These are phyloP conservation scores for Pyrenula aspistea DNA, from an alignment of 495 filamentous ascomycete genomes.

Conservation along the genomic window DNA sequence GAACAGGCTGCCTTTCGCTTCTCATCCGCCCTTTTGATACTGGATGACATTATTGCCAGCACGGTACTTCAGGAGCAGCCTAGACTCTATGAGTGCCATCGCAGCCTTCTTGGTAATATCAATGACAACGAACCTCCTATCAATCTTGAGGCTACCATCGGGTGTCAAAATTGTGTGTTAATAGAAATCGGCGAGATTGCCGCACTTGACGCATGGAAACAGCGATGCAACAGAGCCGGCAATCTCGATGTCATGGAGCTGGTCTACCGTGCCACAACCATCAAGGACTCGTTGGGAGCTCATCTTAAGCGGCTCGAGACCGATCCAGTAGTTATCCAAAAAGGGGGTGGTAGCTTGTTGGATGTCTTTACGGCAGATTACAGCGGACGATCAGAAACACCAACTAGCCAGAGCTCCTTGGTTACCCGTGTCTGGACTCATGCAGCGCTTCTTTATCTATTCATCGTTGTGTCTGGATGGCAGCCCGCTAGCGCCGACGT, in stretches of 20 bases:
- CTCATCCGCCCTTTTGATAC: slow-evolving; percentile 32
- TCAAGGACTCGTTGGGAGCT: slow-evolving; percentile 22
- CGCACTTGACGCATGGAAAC: slow-evolving; percentile 37
- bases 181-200: slow-evolving; percentile 32
- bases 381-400: neutral
- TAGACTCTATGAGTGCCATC: slow-evolving; percentile 26
- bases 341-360: slow-evolving; percentile 2
- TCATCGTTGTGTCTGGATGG: slow-evolving; percentile 39
- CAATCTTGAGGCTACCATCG: slow-evolving; percentile 26
- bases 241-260: slow-evolving; percentile 33
- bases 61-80: slow-evolving; percentile 27
- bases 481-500: slow-evolving; percentile 31
- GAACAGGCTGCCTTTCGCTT: slow-evolving; percentile 42
- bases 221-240: slow-evolving; percentile 23
- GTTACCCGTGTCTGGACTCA: slow-evolving; percentile 33
- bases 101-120: slow-evolving; percentile 14
- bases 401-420: slow-evolving; percentile 6
- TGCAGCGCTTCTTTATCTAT: slow-evolving; percentile 34
- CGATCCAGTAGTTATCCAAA: slow-evolving; percentile 1
- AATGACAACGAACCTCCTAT: slow-evolving; percentile 14
- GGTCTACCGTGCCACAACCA: slow-evolving; percentile 23
- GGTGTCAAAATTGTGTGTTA: slow-evolving; percentile 35
- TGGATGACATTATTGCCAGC: slow-evolving; percentile 37
- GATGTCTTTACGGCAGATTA: slow-evolving; percentile 4
- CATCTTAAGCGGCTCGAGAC: slow-evolving; percentile 17